These are phyloP conservation scores for Eutrema japonicum DNA, from an alignment of 345 rosid species.

Conservation along the genomic window DNA sequence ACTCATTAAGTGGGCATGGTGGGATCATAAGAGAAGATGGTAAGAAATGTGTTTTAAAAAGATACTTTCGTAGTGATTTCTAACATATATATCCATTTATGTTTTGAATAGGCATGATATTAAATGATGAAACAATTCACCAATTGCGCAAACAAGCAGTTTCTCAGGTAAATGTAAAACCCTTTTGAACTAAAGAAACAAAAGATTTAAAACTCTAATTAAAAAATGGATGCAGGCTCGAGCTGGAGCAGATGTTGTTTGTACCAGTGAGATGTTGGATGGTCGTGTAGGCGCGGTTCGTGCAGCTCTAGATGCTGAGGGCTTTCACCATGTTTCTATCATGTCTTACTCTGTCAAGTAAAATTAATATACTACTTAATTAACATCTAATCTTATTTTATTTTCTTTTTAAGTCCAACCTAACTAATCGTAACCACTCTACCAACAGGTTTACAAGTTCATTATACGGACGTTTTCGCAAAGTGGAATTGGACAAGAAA, in stretches of 20 bases:
- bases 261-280: conserved; percentile 99
- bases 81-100: not conserved
- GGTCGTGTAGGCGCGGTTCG: conserved; percentile 92
- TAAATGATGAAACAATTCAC: conserved; percentile 95
- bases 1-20: conserved; percentile 91
- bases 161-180: conserved; percentile 60
- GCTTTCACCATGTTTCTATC: conserved; percentile 90
- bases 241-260: conserved; percentile 95
- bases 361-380: not conserved
- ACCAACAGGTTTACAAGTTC: conserved; percentile 84
- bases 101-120: conserved; percentile 64
- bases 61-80: not conserved
- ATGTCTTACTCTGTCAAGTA: conserved; percentile 98
- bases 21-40: conserved; percentile 94
- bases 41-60: conserved; percentile 18
- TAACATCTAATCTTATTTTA: not conserved
- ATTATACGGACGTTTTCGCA: conserved; percentile 89
- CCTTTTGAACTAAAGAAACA: not conserved
- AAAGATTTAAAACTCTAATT: not conserved
- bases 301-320: conserved; percentile 84
- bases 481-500: conserved; percentile 78
- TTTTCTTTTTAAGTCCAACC: conserved; percentile 2
- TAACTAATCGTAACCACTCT: not conserved
- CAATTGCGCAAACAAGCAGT: conserved; percentile 93
- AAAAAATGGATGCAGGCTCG: conserved; percentile 51